Evolutionary conservation across 306 rosid species (phyloP).

Genomic region (Citrullus amarus): DNA sequence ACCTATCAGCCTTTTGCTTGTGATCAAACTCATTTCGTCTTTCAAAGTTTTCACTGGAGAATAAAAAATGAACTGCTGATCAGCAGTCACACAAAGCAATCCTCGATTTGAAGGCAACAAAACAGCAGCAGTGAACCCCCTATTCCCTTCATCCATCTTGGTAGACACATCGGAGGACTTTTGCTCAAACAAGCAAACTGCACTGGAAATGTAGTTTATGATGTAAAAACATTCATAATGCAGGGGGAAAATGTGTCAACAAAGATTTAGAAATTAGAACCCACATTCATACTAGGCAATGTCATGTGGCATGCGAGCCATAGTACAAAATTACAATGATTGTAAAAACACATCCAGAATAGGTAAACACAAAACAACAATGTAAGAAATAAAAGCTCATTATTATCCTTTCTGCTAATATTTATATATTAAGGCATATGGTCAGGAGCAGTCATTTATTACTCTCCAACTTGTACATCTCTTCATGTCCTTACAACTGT

Average conservation of each 20-base stretch:
- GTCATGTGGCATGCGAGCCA: neutral
- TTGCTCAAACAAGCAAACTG: constrained; percentile 87
- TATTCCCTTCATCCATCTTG: constrained; percentile 39
- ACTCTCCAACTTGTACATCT: neutral
- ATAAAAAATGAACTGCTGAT: constrained; percentile 82
- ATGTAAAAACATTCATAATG: neutral
- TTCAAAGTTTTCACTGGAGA: constrained; percentile 40
- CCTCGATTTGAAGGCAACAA: constrained; percentile 64
- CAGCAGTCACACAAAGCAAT: constrained; percentile 88
- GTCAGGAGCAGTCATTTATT: neutral
- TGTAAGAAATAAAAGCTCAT: neutral
- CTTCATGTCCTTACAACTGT: neutral
- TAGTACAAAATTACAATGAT: neutral
- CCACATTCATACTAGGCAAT: neutral
- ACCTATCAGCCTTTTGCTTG: constrained; percentile 78
- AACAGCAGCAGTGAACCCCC: constrained; percentile 80
- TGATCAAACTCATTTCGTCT: constrained; percentile 30
- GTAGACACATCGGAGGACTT: constrained; percentile 58
- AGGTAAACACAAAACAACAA: neutral
- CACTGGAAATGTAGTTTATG: constrained; percentile 37
- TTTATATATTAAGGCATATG: neutral
- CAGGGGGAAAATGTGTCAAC: neutral
- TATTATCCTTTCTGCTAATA: neutral
- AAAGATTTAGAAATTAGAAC: neutral
- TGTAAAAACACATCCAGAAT: neutral